Percentiles rank a stretch among this genome's conserved stretches.
Conservation (phyloP, 1,139 yeast species). For the Yamadazyma aaseri region DNA sequence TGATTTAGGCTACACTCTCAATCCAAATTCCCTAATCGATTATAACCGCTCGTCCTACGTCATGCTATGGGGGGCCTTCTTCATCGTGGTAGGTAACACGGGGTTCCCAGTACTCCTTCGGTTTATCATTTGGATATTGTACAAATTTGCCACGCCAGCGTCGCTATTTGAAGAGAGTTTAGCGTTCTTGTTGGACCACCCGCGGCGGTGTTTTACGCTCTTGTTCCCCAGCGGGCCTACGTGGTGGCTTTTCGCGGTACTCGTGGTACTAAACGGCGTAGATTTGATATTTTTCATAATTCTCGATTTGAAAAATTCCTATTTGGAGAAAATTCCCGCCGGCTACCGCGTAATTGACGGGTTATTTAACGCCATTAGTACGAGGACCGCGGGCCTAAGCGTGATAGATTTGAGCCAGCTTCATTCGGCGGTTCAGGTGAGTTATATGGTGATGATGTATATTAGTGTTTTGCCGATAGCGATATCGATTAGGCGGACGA, state of each 20-base stretch:
- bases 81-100: constrained; percentile 87
- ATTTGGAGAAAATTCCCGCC: constrained; percentile 49
- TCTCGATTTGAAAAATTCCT: constrained; percentile 60
- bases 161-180: constrained; percentile 72
- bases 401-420: constrained; percentile 66
- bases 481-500: constrained; percentile 91
- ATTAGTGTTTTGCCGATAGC: constrained; percentile 95
- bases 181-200: constrained; percentile 88
- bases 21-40: constrained; percentile 72
- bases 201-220: constrained; percentile 92
- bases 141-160: constrained; percentile 63
- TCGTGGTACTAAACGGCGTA: constrained; percentile 67
- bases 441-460: constrained; percentile 97
- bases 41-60: constrained; percentile 66
- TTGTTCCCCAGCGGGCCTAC: constrained; percentile 91
- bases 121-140: constrained; percentile 76
- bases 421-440: constrained; percentile 90
- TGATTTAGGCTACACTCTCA: constrained; percentile 79
- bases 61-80: constrained; percentile 59
- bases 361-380: constrained; percentile 83
- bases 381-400: constrained; percentile 91
- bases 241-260: constrained; percentile 84
- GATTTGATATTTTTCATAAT: constrained; percentile 81
- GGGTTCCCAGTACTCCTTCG: constrained; percentile 86
- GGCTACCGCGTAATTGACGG: constrained; percentile 80